phyloP scores from a whole-genome alignment of 2,329 filamentous ascomycete genomes.

The Xylaria sp. region DNA sequence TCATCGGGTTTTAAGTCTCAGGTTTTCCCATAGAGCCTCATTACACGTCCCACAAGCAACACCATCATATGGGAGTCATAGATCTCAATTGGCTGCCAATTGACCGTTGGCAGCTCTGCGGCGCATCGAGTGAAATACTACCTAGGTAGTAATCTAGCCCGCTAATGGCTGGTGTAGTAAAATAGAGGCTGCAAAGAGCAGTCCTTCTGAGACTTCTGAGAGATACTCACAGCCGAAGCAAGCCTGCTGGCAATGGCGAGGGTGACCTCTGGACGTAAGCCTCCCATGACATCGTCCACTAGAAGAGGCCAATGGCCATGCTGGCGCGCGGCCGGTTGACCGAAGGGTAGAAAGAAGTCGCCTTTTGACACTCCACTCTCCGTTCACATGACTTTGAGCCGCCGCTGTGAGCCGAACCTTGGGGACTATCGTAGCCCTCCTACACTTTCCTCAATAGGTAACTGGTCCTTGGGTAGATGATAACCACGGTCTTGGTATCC shows the following conservation, averaged over 20 bases:
- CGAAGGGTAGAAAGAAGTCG: constrained; percentile 15
- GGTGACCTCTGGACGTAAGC: constrained; percentile 10
- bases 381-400: constrained; percentile 47
- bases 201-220: not conserved
- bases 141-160: too few relatives aligned
- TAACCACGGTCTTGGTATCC: constrained; percentile 28
- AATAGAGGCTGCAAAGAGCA: constrained; percentile 4
- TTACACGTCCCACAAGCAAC: not conserved
- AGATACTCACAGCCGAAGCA: constrained; percentile 20
- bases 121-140: not conserved
- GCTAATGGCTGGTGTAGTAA: constrained; percentile 1
- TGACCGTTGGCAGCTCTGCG: not conserved
- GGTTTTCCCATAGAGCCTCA: constrained; percentile 27
- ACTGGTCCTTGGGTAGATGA: constrained; percentile 27
- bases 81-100: constrained; percentile 4
- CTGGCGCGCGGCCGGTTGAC: constrained; percentile 11
- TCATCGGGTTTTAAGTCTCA: not conserved
- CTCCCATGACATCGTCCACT: constrained; percentile 17
- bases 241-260: constrained; percentile 25
- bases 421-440: constrained; percentile 15
- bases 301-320: constrained; percentile 16
- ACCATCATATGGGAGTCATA: constrained; percentile 1
- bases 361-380: constrained; percentile 33
- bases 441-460: constrained; percentile 37
- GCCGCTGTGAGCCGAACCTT: constrained; percentile 47